Percentiles rank a stretch among this genome's conserved stretches.
These are phyloP conservation scores for Cladobotryum protrusum DNA, from an alignment of 2,329 filamentous ascomycete species.

Conservation along the genomic window DNA sequence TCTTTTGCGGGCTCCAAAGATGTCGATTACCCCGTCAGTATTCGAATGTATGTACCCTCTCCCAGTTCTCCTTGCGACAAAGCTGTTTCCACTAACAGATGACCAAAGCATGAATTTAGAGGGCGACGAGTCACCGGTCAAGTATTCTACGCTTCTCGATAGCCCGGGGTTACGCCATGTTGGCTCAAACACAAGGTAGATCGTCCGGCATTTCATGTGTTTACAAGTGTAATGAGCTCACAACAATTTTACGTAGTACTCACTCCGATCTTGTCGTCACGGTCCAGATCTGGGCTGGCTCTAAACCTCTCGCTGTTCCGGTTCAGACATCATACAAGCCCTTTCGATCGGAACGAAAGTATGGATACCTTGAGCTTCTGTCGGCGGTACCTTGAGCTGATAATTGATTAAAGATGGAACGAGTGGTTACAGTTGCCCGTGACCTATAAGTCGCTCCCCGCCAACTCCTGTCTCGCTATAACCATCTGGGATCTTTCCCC, in stretches of 20 bases:
- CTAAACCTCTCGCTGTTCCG: slow-evolving; percentile 86
- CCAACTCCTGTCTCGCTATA: slow-evolving; percentile 78
- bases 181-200: slow-evolving; percentile 73
- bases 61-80: background rate
- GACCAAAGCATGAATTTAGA: slow-evolving; percentile 41
- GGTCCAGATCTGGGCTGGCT: slow-evolving; percentile 89
- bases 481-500: slow-evolving; percentile 94
- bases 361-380: slow-evolving; percentile 5
- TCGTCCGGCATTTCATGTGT: background rate
- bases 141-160: slow-evolving; percentile 65
- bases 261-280: slow-evolving; percentile 90
- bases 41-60: slow-evolving; percentile 50
- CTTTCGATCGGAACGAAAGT: slow-evolving; percentile 70
- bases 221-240: slow-evolving; percentile 14
- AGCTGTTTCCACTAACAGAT: slow-evolving; percentile 15
- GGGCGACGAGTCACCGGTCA: slow-evolving; percentile 36
- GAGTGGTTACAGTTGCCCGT: slow-evolving; percentile 92
- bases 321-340: slow-evolving; percentile 89
- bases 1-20: slow-evolving; percentile 88
- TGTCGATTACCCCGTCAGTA: slow-evolving; percentile 65
- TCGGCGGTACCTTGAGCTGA: background rate
- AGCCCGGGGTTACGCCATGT: slow-evolving; percentile 77
- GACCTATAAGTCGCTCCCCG: slow-evolving; percentile 72
- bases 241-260: slow-evolving; percentile 41
- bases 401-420: slow-evolving; percentile 61